Evolutionary conservation across 2,329 filamentous ascomycete species (phyloP).

Genomic region (Pseudogymnoascus sp.): DNA sequence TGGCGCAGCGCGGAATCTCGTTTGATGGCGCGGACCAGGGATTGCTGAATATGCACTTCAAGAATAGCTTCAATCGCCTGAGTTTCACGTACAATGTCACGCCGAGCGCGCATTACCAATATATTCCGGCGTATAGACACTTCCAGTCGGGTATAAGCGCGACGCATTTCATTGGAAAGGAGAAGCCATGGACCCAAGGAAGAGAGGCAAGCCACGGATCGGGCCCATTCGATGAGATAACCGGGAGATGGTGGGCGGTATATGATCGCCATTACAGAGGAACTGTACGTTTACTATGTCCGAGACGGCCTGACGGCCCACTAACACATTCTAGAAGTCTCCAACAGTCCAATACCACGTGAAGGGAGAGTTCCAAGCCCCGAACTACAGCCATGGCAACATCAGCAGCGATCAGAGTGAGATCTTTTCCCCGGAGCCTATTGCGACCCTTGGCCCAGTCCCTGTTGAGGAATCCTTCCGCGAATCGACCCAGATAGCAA

Average conservation of each 20-base stretch:
- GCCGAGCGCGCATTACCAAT: constrained; percentile 93
- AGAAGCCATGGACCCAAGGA: constrained; percentile 79
- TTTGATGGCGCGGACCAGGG: constrained; percentile 98
- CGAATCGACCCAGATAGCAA: constrained; percentile 18
- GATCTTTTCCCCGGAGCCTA: neutral
- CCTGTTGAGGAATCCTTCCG: constrained; percentile 18
- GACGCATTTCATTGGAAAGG: constrained; percentile 87
- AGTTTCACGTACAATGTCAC: constrained; percentile 98
- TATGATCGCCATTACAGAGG: constrained; percentile 77
- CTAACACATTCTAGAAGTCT: constrained; percentile 12
- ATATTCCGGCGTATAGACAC: constrained; percentile 88
- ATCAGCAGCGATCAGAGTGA: constrained; percentile 9
- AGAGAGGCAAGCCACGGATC: constrained; percentile 46
- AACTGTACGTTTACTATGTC: constrained; percentile 34
- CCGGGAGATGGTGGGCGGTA: constrained; percentile 86
- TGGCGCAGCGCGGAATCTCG: constrained; percentile 80
- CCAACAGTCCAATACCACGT: constrained; percentile 28
- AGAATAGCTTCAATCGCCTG: constrained; percentile 73
- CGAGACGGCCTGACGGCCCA: neutral
- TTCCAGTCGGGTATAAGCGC: constrained; percentile 84
- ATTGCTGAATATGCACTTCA: constrained; percentile 89
- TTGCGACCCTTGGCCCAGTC: neutral
- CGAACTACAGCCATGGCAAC: constrained; percentile 21
- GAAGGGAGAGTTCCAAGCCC: constrained; percentile 28
- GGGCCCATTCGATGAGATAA: constrained; percentile 72